Percentiles rank a stretch among this genome's conserved stretches.
These are phyloP conservation scores for Setomelanomma holmii DNA, from an alignment of 2,329 filamentous ascomycete genomes.

Conservation along the genomic window DNA sequence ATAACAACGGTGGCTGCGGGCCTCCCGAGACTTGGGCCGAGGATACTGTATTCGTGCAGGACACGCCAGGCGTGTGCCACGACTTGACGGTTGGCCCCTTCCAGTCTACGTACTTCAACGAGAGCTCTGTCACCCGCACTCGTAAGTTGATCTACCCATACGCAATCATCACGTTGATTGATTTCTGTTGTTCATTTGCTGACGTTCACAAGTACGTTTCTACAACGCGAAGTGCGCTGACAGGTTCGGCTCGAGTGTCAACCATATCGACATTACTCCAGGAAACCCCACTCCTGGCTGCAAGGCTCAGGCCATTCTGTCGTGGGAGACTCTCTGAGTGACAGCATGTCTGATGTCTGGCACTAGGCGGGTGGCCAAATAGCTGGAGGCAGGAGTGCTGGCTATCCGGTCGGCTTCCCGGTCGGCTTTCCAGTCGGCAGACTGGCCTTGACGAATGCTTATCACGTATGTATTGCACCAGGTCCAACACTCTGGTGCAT, in stretches of 20 bases:
- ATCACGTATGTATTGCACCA: not conserved
- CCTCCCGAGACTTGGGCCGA: slow-evolving; percentile 6
- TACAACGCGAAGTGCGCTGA: slow-evolving; percentile 11
- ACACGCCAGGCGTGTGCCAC: slow-evolving; percentile 9
- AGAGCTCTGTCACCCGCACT: slow-evolving; percentile 10
- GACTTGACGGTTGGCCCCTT: slow-evolving; percentile 12
- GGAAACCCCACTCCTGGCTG: slow-evolving; percentile 7
- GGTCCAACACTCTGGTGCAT: not conserved
- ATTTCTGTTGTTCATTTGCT: not conserved
- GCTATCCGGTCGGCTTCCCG: too few species aligned
- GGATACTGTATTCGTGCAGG: slow-evolving; percentile 16
- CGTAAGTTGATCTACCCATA: not conserved
- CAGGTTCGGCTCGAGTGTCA: not conserved
- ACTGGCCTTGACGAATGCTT: too few species aligned
- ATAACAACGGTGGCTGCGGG: slow-evolving; percentile 7
- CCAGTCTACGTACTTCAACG: slow-evolving; percentile 10
- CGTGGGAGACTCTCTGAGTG: slow-evolving; percentile 3
- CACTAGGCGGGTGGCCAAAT: too few species aligned
- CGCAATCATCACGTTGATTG: not conserved
- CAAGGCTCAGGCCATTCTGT: slow-evolving; percentile 7
- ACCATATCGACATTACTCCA: slow-evolving; percentile 11
- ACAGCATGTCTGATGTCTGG: too few species aligned
- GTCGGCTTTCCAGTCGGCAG: too few species aligned
- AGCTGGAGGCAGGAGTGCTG: too few species aligned
- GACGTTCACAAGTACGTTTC: slow-evolving; percentile 7